phyloP scores from a whole-genome alignment of 2,329 filamentous ascomycete species.

The Fusarium sambucinum region DNA sequence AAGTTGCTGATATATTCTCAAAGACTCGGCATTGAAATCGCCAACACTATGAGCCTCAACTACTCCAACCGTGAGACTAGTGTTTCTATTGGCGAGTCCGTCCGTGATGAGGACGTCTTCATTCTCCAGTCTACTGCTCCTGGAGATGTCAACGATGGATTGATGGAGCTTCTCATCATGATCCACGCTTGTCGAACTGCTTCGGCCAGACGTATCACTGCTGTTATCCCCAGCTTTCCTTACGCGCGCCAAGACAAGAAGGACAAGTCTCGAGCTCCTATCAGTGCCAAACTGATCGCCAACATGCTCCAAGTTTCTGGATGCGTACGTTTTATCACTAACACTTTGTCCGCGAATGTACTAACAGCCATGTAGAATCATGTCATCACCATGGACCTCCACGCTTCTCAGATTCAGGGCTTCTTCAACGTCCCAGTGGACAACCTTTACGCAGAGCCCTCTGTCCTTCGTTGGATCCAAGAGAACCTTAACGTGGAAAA shows the following conservation, averaged over 20 bases:
- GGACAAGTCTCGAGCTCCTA: conserved; percentile 92
- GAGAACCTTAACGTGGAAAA: conserved; percentile 85
- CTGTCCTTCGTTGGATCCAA: conserved; percentile 89
- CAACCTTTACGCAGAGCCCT: conserved; percentile 93
- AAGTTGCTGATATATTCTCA: conserved; percentile 45
- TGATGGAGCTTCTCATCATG: conserved; percentile 99
- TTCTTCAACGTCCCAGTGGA: conserved; percentile 87
- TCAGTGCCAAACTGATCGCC: conserved; percentile 93
- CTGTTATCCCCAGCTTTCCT: conserved; percentile 94
- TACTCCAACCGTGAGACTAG: conserved; percentile 90
- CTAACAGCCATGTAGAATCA: conserved; percentile 52
- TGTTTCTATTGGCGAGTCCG: conserved; percentile 95
- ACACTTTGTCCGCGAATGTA: conserved; percentile 7
- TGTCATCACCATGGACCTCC: conserved; percentile 94
- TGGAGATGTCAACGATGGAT: conserved; percentile 95
- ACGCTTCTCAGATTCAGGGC: conserved; percentile 93
- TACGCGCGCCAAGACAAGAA: conserved; percentile 99
- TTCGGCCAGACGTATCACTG: conserved; percentile 88
- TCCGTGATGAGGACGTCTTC: conserved; percentile 98
- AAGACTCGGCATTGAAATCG: conserved; percentile 81
- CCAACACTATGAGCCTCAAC: conserved; percentile 83
- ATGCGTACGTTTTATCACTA: conserved; percentile 61
- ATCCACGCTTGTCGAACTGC: conserved; percentile 86
- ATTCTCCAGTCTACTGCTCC: conserved; percentile 95
- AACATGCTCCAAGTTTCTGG: conserved; percentile 98